Base-by-base conservation (phyloP, 2,329 filamentous ascomycete genomes). In the Colletotrichum lindemuthianum region DNA sequence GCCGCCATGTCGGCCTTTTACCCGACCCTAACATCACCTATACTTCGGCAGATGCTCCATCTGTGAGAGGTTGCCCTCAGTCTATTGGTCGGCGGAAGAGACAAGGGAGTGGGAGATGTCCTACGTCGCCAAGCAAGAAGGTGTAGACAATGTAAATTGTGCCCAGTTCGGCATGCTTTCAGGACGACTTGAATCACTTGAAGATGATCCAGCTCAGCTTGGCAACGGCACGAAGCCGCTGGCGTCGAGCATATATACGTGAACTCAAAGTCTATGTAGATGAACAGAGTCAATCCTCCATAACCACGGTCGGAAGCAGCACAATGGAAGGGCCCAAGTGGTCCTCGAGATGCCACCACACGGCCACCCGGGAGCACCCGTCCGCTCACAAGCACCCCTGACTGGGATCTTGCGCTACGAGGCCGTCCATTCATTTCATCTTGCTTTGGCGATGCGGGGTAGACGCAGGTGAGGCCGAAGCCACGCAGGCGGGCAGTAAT, bases 311-410 rank as follows among this genome's bases (percentile, higher is more conserved):
- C 24, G 4, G 5, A 24, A 24, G 24, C 24, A 24, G 24, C 24
- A 5, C 1, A 24, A 24, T 4, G 24, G 4, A 24, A 4, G 24
- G 24, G 24, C 1, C 1, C 24, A 24, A 24, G 24, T 1, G 24
- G 24, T 24, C 24, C 4, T 15, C 3, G 7, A 54, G 24, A 13
- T 41, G 24, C 39, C 34, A 36, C 34, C 45, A 47, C 10, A 41
- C 47, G 45, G 10, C 45, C 57, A 56, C 63, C 45, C 61, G 61
- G 61, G 61, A 65, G 58, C 59, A 61, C 15, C 58, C 51, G 61
- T 41, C 36, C n/a, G 13, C 24, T 24, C 24, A 4, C 24, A 24
- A 43, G n/a, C 44, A 56, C 59, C 51, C 63, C 47, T 63, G 58
- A 36, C 36, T 44, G 52, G 52, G 51, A 63, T 63, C 63, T 65